Percentiles rank a stretch among this genome's conserved stretches.
These are phyloP conservation scores for Epichloe hybrida DNA, from an alignment of 2,329 filamentous ascomycete species.

Conservation along the genomic window DNA sequence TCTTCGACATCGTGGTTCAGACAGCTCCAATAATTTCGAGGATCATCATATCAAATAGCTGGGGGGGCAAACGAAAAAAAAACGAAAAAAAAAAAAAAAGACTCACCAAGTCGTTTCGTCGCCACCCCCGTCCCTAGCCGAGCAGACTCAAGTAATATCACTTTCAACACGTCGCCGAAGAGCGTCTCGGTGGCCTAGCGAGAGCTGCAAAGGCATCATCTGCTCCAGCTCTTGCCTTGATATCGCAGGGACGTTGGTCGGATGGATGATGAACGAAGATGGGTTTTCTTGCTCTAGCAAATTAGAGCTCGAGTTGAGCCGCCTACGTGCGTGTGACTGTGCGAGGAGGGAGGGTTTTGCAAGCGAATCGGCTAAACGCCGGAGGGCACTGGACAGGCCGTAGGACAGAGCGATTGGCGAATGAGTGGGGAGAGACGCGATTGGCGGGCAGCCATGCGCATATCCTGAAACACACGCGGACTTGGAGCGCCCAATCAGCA, in stretches of 20 bases:
- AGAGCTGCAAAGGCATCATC: slow-evolving; percentile 5
- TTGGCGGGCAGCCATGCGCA: slow-evolving; percentile 8
- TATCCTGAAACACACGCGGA: slow-evolving; percentile 12
- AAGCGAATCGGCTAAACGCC: slow-evolving; percentile 2
- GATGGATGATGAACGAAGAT: not conserved
- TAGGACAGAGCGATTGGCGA: not conserved
- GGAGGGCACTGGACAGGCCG: not conserved
- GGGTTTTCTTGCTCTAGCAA: not conserved
- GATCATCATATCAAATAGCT: slow-evolving; percentile 28
- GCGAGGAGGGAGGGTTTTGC: not conserved
- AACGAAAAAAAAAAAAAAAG: not conserved
- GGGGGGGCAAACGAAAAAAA: not conserved
- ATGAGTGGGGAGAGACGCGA: slow-evolving; percentile 1
- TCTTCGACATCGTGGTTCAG: slow-evolving; percentile 51
- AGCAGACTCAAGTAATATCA: not conserved
- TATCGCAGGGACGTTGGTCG: not conserved
- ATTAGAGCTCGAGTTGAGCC: not conserved
- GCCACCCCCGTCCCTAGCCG: too few species aligned
- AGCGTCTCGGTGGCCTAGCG: slow-evolving; percentile 3
- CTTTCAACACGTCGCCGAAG: slow-evolving; percentile 3
- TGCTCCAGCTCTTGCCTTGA: not conserved
- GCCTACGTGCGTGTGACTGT: not conserved
- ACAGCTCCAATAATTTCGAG: slow-evolving; percentile 59
- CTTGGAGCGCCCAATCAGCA: slow-evolving; percentile 7
- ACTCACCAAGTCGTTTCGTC: not conserved